Evolutionary conservation across 805 yeast genomes (phyloP), one percentile per base, ranked within the genome.

Genomic region (Zygosaccharomyces kombuchaensis): DNA sequence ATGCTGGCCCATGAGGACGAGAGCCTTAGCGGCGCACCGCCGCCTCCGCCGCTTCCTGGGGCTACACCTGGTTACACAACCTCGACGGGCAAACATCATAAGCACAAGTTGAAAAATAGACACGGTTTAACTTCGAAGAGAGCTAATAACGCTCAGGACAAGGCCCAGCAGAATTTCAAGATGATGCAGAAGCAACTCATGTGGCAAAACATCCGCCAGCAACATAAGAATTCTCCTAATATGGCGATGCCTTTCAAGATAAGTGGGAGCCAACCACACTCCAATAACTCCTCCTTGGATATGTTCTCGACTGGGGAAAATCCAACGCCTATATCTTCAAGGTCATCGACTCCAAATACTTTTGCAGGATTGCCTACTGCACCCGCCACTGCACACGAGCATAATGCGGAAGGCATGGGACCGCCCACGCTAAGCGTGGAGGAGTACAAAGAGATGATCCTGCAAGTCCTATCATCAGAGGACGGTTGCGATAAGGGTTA

Each of bases 391-490:
- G 49, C 55, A 2, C 45, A 36, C 7, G 50, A 46, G 22, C 31
- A 37, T 16, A 36, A 36, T 21, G 12, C 27, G 12, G 50, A 40
- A 6, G 40, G 37, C 27, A 21, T 36, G 12, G 50, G 49, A 14
- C 40, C 40, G 4, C 42, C 40, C 16, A 37, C 44, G 22, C 37
- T 53, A 21, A 36, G 57, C 2, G 59, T 46, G 16, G 56, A 57
- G 10, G 60, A 59, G 7, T 65, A 62, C 39, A 64, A 60, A 44
- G 62, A 60, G 9, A 34, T 58, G n/a, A 47, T 65, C 6, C 44
- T 65, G n/a, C 59, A 62, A 36, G 56, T 59, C 4, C 42, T 65
- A n/a, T 59, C 68, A 2, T 58, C 63, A 1, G 69, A 64, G 43
- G 54, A 56, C 26, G 59, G 62, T 12, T 47, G 63, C 1, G 60